These are phyloP conservation scores for Cyberlindnera amylophila DNA, from an alignment of 805 yeast species.

Conservation along the genomic window DNA sequence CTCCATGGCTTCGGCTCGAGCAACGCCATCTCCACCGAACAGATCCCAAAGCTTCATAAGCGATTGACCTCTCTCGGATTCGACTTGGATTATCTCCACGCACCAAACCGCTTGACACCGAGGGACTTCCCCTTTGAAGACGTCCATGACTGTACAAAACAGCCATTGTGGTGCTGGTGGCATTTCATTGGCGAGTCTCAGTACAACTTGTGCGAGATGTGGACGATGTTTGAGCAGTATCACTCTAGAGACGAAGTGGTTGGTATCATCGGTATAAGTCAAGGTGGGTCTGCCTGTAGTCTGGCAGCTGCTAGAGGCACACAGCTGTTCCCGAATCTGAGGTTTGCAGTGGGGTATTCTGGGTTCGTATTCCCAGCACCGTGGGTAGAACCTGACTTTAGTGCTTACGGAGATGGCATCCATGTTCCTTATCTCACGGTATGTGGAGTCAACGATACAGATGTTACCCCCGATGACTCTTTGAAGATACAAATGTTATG, in stretches of 20 bases:
- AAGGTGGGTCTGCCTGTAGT: constrained; percentile 6
- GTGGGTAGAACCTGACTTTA: neutral
- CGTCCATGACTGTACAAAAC: constrained; percentile 4
- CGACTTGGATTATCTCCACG: constrained; percentile 4
- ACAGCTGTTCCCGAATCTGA: constrained; percentile 6
- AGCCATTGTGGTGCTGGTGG: constrained; percentile 9
- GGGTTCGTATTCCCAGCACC: constrained; percentile 10
- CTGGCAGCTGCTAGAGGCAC: constrained; percentile 2
- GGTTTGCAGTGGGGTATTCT: constrained; percentile 7
- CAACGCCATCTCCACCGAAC: neutral
- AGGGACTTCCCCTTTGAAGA: constrained; percentile 9
- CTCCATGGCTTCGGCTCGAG: constrained; percentile 9
- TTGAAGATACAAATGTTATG: constrained; percentile 3
- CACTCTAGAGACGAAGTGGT: constrained; percentile 4
- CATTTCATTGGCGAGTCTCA: constrained; percentile 1
- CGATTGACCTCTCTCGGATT: constrained; percentile 1
- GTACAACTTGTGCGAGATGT: neutral
- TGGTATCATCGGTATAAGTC: constrained; percentile 13
- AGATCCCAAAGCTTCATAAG: constrained; percentile 1
- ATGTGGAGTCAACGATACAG: constrained; percentile 11
- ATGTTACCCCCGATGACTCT: constrained; percentile 9
- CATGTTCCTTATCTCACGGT: constrained; percentile 13
- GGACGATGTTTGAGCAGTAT: neutral
- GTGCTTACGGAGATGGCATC: constrained; percentile 7
- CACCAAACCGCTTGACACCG: constrained; percentile 1